Evolutionary conservation across 345 rosid species (phyloP), one percentile per base, ranked within the genome.

Genomic region (Trapa incisa): DNA sequence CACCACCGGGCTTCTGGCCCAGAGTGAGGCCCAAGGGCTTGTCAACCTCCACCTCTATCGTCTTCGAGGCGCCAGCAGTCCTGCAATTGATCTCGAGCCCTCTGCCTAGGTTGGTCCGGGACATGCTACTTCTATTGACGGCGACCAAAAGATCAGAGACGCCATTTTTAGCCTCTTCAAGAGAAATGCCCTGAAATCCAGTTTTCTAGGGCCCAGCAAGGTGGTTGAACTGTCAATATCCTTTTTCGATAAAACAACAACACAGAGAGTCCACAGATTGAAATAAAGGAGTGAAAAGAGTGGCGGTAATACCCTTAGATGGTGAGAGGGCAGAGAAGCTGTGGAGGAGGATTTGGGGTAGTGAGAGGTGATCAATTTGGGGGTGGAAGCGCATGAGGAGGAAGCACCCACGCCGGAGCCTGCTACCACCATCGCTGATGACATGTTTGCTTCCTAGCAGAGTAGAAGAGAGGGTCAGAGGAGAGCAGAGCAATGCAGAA

Each of bases 11-110:
- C 78, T 89, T 93, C 58, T 88, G 98, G 54, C 98, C 98, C 70
- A 93, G 68, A 68, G 97, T 92, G 71, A 92, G 80, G 66, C 98
- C 98, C 3, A 92, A 68, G 61, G 98, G 98, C 85, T 93, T 93
- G 80, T 93, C 98, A 53, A 92, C 97, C 71, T 92, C 98, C 62
- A 77, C 98, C 81, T 92, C 98, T 65, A 92, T 84, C 29, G 71
- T 80, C 74, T 88, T 92, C 1, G 96, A 76, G 61, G 96, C 85
- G 58, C 89, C 84, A 37, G 95, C 83, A 56, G 93, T 82, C 72
- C 82, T 86, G 10, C 90, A 93, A 65, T 70, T 78, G 68, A 92
- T 69, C 80, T 83, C 77, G 37, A 85, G 74, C 66, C 82, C 78
- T 75, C 75, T 83, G 69, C 67, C 73, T 50, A 45, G 69, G 52